phyloP scores from a whole-genome alignment of 2,329 filamentous ascomycete genomes.

The Epichloe gansuensis region DNA sequence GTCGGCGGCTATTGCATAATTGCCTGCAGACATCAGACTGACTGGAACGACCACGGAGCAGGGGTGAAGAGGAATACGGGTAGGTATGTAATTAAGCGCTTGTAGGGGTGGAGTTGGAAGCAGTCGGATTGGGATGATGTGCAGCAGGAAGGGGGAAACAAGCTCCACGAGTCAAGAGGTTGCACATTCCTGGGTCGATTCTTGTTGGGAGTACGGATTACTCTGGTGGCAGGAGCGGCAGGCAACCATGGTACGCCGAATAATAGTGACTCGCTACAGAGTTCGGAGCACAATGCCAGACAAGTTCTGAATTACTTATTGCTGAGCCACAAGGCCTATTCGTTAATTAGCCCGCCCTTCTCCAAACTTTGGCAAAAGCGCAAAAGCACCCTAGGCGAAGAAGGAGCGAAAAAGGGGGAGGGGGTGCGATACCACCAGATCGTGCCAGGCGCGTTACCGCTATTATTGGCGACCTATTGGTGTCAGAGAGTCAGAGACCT shows the following conservation, averaged over 20 bases:
- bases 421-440: not conserved
- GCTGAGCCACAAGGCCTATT: not conserved
- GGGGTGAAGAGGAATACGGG: not conserved
- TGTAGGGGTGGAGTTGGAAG: not conserved
- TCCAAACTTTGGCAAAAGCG: not conserved
- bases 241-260: not conserved
- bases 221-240: not conserved
- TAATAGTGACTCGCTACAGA: not conserved
- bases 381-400: not conserved
- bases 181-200: not conserved
- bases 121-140: constrained; percentile 3
- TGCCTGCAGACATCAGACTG: not conserved
- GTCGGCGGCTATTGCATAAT: constrained; percentile 1
- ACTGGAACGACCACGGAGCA: not conserved
- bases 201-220: not conserved
- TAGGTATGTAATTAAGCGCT: not conserved
- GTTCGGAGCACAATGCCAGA: not conserved
- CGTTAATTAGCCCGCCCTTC: not conserved
- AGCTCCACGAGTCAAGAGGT: constrained; percentile 5
- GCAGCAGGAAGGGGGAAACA: not conserved
- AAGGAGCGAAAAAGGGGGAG: not conserved
- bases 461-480: not conserved
- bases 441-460: not conserved
- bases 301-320: no score
- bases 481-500: not conserved